Evolutionary conservation across 1,284 basidiomycete species (phyloP).

Genomic region (Cutaneotrichosporon mucoides): DNA sequence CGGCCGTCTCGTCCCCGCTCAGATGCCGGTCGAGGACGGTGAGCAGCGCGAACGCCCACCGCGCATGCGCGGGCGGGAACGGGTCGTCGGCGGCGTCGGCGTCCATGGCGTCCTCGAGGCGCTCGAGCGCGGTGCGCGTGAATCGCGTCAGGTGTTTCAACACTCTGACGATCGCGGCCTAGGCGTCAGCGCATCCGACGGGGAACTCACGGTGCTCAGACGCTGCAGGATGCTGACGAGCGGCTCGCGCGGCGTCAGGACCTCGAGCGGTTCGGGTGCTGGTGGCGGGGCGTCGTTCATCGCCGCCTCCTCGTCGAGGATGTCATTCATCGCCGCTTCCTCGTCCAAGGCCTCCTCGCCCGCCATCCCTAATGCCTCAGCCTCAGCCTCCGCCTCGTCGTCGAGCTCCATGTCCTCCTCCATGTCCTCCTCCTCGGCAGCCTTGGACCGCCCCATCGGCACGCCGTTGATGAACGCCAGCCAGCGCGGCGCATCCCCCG

Average conservation of each 20-base stretch:
- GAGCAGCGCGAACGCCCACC: slow-evolving; percentile 80
- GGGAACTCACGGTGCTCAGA: slow-evolving; percentile 30
- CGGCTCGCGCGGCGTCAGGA: slow-evolving; percentile 25
- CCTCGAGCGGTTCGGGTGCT: slow-evolving; percentile 3
- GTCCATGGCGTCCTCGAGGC: neutral
- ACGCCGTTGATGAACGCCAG: slow-evolving; percentile 16
- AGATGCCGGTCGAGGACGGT: slow-evolving; percentile 67
- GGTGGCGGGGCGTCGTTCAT: too few species aligned
- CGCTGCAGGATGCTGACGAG: slow-evolving; percentile 27
- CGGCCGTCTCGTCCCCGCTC: slow-evolving; percentile 70
- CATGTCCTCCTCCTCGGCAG: neutral
- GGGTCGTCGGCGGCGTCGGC: slow-evolving; percentile 19
- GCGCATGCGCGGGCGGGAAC: slow-evolving; percentile 63
- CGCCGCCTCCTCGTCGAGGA: too few species aligned
- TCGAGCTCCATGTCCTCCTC: neutral
- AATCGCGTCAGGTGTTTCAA: slow-evolving; percentile 27
- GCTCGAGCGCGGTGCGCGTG: neutral
- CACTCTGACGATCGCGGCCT: slow-evolving; percentile 24
- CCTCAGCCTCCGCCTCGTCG: slow-evolving; percentile 20
- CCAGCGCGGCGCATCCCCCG: slow-evolving; percentile 11
- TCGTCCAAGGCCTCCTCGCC: slow-evolving; percentile 4
- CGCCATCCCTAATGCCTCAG: neutral
- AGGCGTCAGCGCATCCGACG: slow-evolving; percentile 6
- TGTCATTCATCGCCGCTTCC: slow-evolving; percentile 6
- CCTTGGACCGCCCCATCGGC: neutral